These are phyloP conservation scores for Eudorina sp. DNA, from an alignment of 139 green algal genomes.

Conservation along the genomic window DNA sequence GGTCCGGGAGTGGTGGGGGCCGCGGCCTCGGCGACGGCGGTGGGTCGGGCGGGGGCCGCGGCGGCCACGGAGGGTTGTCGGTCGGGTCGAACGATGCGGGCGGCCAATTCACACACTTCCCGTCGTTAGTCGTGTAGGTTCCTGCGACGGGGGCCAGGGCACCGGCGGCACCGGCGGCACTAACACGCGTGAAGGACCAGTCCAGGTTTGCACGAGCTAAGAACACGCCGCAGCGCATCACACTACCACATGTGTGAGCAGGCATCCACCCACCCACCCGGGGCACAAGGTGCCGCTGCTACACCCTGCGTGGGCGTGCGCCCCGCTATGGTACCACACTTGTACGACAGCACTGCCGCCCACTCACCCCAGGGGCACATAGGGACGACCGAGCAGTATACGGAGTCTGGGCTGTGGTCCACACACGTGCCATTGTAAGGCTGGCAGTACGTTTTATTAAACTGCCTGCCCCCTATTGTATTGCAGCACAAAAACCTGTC, in stretches of 20 bases:
- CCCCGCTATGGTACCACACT: background rate
- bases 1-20: too few species aligned
- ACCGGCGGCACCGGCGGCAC: background rate
- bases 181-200: too few species aligned
- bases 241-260: too few species aligned
- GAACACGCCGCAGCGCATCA: too few species aligned
- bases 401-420: background rate
- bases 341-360: background rate
- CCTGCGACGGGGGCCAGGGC: background rate
- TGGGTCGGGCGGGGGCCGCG: background rate
- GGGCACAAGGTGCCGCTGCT: too few species aligned
- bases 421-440: background rate
- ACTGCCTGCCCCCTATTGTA: background rate
- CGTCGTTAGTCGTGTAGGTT: background rate
- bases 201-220: too few species aligned
- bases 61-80: background rate
- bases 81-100: background rate
- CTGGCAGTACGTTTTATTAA: background rate
- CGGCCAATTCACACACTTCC: background rate
- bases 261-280: too few species aligned
- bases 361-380: background rate
- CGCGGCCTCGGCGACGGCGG: slow-evolving; percentile 2
- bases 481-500: background rate
- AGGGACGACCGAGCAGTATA: background rate
- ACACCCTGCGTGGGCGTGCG: background rate